A percentile compares a stretch with the other conserved stretches of the same genome.
phyloP scores from a whole-genome alignment of 1,139 yeast species.

The Blastobotrys buckinghamii region DNA sequence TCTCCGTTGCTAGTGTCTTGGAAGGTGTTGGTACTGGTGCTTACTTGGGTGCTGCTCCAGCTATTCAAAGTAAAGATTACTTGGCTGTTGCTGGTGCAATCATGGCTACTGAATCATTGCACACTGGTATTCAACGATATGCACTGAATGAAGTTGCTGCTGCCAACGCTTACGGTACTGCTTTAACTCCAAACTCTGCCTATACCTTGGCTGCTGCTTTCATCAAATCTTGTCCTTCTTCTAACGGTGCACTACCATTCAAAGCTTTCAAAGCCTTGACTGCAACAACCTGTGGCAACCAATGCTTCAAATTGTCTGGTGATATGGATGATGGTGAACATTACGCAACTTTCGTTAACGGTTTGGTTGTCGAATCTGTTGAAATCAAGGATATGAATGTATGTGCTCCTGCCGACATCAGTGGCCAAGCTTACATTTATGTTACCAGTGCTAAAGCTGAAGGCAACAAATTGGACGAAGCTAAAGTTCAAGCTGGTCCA shows the following conservation, averaged over 20 bases:
- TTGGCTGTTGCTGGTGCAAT: conserved; percentile 13
- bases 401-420: conserved; percentile 8
- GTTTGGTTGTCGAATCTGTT: conserved; percentile 7
- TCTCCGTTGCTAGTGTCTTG: conserved; percentile 16
- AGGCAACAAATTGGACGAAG: conserved; percentile 7
- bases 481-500: conserved; percentile 16
- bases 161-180: conserved; percentile 4
- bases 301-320: conserved; percentile 12
- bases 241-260: conserved; percentile 17
- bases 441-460: conserved; percentile 11
- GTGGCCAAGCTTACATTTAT: conserved; percentile 17
- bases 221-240: conserved; percentile 18
- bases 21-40: conserved; percentile 19
- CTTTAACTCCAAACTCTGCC: conserved; percentile 4
- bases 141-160: conserved; percentile 10
- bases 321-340: conserved; percentile 7
- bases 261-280: conserved; percentile 18
- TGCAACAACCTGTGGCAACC: conserved; percentile 9
- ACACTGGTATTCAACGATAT: conserved; percentile 15
- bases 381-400: neutral
- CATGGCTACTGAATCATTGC: conserved; percentile 18
- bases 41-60: conserved; percentile 21
- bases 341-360: conserved; percentile 15
- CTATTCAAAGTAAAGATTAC: conserved; percentile 4
- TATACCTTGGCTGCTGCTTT: conserved; percentile 6